Conservation (phyloP, 305 asterid species). For the Plantago lanceolata region DNA sequence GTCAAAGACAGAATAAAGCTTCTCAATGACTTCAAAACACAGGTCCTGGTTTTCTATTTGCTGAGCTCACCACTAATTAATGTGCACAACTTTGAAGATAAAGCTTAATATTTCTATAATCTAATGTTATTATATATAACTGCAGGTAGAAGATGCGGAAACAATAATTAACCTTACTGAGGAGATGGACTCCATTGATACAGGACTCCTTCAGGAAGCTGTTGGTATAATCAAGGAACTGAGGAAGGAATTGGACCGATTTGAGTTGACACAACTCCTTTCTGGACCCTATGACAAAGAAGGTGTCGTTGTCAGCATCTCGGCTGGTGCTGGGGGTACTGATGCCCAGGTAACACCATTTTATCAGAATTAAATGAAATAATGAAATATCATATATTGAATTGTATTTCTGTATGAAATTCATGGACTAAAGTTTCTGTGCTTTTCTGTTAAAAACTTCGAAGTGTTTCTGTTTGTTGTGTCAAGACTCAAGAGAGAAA, state of each 20-base stretch:
- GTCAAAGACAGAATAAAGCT: conserved; percentile 80
- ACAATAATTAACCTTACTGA: conserved; percentile 79
- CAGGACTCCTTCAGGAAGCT: conserved; percentile 76
- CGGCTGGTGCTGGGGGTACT: conserved; percentile 98
- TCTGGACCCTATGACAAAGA: conserved; percentile 94
- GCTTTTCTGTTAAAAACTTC: neutral
- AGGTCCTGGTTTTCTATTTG: conserved; percentile 42
- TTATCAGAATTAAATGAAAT: neutral
- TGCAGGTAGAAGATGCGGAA: conserved; percentile 86
- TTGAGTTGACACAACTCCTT: conserved; percentile 85
- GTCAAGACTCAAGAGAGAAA: no score
- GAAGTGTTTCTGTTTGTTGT: neutral
- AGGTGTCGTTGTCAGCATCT: conserved; percentile 70
- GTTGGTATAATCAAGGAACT: conserved; percentile 61
- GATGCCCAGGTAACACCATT: conserved; percentile 84
- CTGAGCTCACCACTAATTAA: conserved; percentile 17
- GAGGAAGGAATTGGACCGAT: conserved; percentile 76
- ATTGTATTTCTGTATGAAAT: neutral
- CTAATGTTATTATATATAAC: conserved; percentile 17
- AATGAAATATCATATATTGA: neutral
- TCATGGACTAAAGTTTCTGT: neutral
- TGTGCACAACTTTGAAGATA: conserved; percentile 1
- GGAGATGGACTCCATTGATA: conserved; percentile 78
- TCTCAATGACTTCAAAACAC: conserved; percentile 73
- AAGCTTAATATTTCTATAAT: neutral